These are phyloP conservation scores for Phalaenopsis equestris DNA, from an alignment of 106 monocot species.

Conservation along the genomic window DNA sequence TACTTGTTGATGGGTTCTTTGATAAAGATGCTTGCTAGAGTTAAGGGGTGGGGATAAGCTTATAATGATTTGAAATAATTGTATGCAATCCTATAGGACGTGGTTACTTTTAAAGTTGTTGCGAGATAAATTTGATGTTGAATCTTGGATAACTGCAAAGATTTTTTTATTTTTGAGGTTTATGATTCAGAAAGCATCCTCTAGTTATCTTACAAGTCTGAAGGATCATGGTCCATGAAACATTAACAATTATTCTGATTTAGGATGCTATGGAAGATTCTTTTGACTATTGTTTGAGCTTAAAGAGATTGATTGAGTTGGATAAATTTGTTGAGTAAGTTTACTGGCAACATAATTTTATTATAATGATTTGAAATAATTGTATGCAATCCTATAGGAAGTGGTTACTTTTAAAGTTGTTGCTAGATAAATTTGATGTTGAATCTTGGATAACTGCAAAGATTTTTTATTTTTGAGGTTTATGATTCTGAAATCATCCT, in stretches of 20 bases:
- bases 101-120: not conserved
- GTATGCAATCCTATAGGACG: not conserved
- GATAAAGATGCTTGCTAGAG: not conserved
- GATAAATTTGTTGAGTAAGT: no score
- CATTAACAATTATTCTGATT: not conserved
- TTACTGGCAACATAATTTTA: not conserved
- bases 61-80: not conserved
- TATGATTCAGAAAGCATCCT: no score
- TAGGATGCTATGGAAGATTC: not conserved
- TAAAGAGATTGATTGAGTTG: not conserved
- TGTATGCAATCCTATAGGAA: no score
- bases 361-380: no score
- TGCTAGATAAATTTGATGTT: not conserved
- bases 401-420: no score
- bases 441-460: not conserved
- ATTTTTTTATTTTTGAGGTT: not conserved
- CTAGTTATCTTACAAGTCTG: no score
- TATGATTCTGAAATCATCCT: no score
- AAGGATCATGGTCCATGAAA: not conserved
- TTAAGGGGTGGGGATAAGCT: not conserved
- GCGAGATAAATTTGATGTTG: not conserved
- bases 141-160: not conserved
- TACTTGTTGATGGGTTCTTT: not conserved
- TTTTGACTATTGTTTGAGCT: not conserved
- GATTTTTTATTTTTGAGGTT: not conserved